A percentile compares a stretch with the other conserved stretches of the same genome.
Conservation (phyloP, 176 grass and related monocot species). For the Rhynchospora tenuis region DNA sequence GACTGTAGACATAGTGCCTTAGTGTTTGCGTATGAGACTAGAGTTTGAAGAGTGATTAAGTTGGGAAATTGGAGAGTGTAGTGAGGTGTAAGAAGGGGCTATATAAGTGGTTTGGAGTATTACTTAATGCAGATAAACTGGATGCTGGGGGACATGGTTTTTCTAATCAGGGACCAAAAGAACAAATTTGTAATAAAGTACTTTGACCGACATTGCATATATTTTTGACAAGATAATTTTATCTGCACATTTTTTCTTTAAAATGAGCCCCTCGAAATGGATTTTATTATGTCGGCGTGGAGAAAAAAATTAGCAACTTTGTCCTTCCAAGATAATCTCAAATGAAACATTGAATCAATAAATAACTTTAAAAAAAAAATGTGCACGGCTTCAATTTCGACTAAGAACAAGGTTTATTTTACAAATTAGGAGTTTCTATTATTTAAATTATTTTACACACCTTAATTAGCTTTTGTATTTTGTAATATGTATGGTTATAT, state of each 20-base stretch:
- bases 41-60: not conserved
- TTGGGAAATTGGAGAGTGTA: not conserved
- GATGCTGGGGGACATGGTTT: constrained; percentile 45
- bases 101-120: constrained; percentile 21
- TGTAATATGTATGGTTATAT: too few relatives aligned
- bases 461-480: too few relatives aligned
- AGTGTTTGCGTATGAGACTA: not conserved
- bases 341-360: not conserved
- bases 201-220: not conserved
- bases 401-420: too few relatives aligned
- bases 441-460: too few relatives aligned
- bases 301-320: not conserved
- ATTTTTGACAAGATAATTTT: not conserved
- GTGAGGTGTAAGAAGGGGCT: not conserved
- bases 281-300: not conserved
- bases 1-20: constrained; percentile 39
- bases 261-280: not conserved
- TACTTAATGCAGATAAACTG: constrained; percentile 15
- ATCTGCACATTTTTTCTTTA: not conserved
- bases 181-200: not conserved
- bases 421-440: too few relatives aligned
- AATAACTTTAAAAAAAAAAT: too few relatives aligned
- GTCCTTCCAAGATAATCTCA: not conserved
- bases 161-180: constrained; percentile 11
- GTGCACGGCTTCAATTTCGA: too few relatives aligned